phyloP scores from a whole-genome alignment of 441 rosid species.

The Macaranga tanarius region DNA sequence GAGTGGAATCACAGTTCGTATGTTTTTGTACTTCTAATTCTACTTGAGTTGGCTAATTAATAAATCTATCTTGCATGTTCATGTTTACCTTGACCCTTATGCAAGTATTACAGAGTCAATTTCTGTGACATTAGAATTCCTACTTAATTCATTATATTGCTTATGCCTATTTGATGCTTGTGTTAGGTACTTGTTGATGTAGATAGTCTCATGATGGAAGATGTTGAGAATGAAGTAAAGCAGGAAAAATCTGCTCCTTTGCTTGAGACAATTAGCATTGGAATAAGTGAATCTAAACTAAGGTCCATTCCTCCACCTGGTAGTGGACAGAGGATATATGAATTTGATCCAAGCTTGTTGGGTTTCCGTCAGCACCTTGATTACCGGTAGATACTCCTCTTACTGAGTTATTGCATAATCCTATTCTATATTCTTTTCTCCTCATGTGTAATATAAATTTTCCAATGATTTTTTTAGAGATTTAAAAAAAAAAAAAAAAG shows the following conservation, averaged over 20 bases:
- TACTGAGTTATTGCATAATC: background rate
- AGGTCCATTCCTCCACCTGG: slow-evolving; percentile 72
- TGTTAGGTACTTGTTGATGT: slow-evolving; percentile 37
- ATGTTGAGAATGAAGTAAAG: slow-evolving; percentile 39
- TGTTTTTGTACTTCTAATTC: background rate
- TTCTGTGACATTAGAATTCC: slow-evolving; percentile 4
- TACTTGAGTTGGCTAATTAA: background rate
- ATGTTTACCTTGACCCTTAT: slow-evolving; percentile 3
- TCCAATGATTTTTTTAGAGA: background rate
- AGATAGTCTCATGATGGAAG: slow-evolving; percentile 46
- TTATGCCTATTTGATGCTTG: slow-evolving; percentile 20
- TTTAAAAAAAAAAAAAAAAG: background rate
- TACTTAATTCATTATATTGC: background rate
- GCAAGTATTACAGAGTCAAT: slow-evolving; percentile 4
- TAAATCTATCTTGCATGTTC: background rate
- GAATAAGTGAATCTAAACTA: slow-evolving; percentile 36
- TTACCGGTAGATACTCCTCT: slow-evolving; percentile 59
- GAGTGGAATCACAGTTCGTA: background rate
- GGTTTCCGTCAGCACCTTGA: slow-evolving; percentile 72
- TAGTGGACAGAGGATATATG: slow-evolving; percentile 71
- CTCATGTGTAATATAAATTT: background rate
- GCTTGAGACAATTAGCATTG: slow-evolving; percentile 27
- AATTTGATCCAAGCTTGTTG: slow-evolving; percentile 71
- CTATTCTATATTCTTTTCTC: background rate
- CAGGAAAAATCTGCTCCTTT: slow-evolving; percentile 33